phyloP scores from a whole-genome alignment of 2,329 filamentous ascomycete species.

The Beauveria scarabaeidicola region DNA sequence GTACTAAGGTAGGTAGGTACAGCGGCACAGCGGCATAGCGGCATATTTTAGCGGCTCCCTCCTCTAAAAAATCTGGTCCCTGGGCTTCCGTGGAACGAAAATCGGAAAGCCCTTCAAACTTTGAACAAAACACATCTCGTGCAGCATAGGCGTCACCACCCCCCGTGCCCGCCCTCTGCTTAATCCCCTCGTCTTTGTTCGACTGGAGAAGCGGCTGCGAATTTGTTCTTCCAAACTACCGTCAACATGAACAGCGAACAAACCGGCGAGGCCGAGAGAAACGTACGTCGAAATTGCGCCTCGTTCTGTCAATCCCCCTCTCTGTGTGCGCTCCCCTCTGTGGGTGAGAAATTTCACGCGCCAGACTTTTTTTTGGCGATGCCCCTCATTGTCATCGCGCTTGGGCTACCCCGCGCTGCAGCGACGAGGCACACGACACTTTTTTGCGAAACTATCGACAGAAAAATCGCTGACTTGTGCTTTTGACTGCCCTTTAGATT shows the following conservation, averaged over 20 bases:
- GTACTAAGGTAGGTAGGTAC: too few species aligned
- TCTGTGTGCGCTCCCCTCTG: conserved; percentile 5
- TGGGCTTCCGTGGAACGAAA: neutral
- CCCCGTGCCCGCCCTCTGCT: conserved; percentile 6
- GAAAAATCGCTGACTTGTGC: neutral
- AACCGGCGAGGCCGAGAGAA: conserved; percentile 13
- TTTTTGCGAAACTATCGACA: neutral
- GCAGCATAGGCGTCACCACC: conserved; percentile 6
- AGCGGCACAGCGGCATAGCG: too few species aligned
- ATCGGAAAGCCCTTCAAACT: neutral
- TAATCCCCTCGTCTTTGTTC: conserved; percentile 1
- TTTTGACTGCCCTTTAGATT: conserved; percentile 37
- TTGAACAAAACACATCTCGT: conserved; percentile 10
- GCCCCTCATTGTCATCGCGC: conserved; percentile 9
- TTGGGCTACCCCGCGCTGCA: conserved; percentile 5
- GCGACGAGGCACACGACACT: neutral
- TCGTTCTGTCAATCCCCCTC: conserved; percentile 4
- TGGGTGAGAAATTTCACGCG: conserved; percentile 7
- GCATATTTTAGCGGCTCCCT: neutral
- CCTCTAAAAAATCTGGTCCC: conserved; percentile 6
- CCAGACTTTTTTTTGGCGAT: conserved; percentile 10
- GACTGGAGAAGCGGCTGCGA: neutral
- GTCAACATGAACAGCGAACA: conserved; percentile 12
- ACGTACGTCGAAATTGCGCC: conserved; percentile 9
- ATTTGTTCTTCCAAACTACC: conserved; percentile 3